Conservation (phyloP, 2,329 filamentous ascomycete genomes). For the Phyllosticta citrichinensis region DNA sequence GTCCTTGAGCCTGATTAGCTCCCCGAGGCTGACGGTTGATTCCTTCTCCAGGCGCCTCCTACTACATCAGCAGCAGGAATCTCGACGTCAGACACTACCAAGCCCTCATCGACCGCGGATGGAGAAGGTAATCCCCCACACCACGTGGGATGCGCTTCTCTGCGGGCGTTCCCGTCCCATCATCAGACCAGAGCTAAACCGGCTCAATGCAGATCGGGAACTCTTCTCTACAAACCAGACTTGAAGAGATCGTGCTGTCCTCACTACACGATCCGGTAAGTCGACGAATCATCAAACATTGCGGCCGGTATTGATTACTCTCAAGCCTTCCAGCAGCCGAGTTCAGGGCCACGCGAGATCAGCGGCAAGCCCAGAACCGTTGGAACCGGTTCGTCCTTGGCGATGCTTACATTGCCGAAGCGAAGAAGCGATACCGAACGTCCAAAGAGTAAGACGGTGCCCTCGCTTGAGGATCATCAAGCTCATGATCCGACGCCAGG, state of each 20-base stretch:
- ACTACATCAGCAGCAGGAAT: constrained; percentile 55
- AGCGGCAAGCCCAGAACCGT: constrained; percentile 64
- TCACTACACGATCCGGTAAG: constrained; percentile 66
- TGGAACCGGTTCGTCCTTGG: constrained; percentile 66
- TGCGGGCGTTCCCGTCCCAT: background rate
- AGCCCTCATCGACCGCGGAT: constrained; percentile 60
- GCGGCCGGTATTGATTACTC: background rate
- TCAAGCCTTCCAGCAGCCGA: constrained; percentile 51
- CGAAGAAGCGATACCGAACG: constrained; percentile 53
- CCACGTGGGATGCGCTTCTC: constrained; percentile 3
- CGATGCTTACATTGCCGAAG: constrained; percentile 55
- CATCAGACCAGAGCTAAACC: background rate
- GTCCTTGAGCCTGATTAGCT: background rate
- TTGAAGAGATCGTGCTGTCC: constrained; percentile 77
- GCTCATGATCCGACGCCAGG: constrained; percentile 20
- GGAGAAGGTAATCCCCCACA: constrained; percentile 54
- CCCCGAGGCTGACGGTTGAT: background rate
- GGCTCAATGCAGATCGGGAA: constrained; percentile 35
- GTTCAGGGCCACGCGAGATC: constrained; percentile 60
- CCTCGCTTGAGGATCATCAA: background rate
- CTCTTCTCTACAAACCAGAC: constrained; percentile 67
- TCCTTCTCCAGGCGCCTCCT: constrained; percentile 52
- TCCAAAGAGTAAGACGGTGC: constrained; percentile 48
- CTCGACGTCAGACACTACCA: constrained; percentile 62
- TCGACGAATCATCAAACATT: background rate